Evolutionary conservation across 441 rosid species (phyloP).

Genomic region (Pelargonium fulgidum): DNA sequence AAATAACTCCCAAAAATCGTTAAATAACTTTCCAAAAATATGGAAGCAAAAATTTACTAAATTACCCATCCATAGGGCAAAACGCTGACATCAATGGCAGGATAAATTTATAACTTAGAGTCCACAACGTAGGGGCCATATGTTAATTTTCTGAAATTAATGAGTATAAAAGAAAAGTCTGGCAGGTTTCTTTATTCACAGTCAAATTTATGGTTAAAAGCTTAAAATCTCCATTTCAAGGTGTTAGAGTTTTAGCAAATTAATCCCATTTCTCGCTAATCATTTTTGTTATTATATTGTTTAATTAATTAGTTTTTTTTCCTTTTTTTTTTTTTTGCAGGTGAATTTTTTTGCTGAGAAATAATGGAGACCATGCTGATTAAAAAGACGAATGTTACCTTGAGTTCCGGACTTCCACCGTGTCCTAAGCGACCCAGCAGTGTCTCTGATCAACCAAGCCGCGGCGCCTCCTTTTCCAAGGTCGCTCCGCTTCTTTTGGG

Average conservation of each 20-base stretch:
- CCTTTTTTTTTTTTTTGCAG: too few species aligned
- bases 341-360: neutral
- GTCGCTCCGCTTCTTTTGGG: neutral
- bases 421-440: slow-evolving; percentile 4
- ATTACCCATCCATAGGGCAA: neutral
- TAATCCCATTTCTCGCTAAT: neutral
- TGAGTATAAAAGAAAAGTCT: neutral
- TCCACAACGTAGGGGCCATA: neutral
- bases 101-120: neutral
- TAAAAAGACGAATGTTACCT: slow-evolving; percentile 1
- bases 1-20: too few species aligned
- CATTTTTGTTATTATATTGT: neutral
- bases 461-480: neutral
- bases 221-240: too few species aligned
- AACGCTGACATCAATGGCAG: neutral
- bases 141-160: neutral
- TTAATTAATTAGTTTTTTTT: neutral
- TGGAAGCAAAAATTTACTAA: neutral
- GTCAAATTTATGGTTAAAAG: too few species aligned
- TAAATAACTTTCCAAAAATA: neutral
- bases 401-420: neutral
- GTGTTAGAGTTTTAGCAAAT: neutral
- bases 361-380: neutral
- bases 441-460: neutral
- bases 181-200: neutral